Evolutionary conservation across 1,139 yeast species (phyloP), one percentile per base, ranked within the genome.

Genomic region (Candida sojae): DNA sequence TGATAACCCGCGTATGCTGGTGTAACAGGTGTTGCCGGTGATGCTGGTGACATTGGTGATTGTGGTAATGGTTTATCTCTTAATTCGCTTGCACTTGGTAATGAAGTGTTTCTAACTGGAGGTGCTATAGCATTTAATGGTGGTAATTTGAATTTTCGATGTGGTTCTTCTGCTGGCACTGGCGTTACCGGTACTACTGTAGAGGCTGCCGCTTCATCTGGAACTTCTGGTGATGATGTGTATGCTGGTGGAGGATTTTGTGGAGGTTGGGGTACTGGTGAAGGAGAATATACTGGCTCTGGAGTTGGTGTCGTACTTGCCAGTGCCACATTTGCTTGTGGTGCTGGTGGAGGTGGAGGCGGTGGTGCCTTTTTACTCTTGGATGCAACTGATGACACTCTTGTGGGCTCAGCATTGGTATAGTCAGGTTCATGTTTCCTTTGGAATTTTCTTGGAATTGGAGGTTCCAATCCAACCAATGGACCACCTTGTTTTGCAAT

Each of bases 381-480:
- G 9, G 55, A 44, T 13, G 60, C 42, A 17, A 44, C 21, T 26
- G 57, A 44, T 12, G 50, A 31, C 11, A 49, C 31, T 38, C 57
- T 41, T 2, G 56, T 31, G 6, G 58, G 51, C 31, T 45, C 59
- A 26, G 43, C n/a, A 6, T 21, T 21, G 8, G 28, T 43, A 25
- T 29, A 12, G 52, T 37, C 47, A 26, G 40, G 43, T 46, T 43
- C 50, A 28, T 35, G 23, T 25, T 56, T 56, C 54, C 59, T 51
- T 50, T 75, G 77, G 52, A 72, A 78, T 56, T 79, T 78, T 50
- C 93, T 71, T 2, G 96, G 96, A 48, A 88, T 73, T 17, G 96
- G 96, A 2, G 96, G 96, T 60, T 88, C 96, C 40, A 88, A 66
- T 0, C 96, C 96, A 33, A 87, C 95, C 57, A 88, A 71, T 2